A percentile compares a stretch with the other conserved stretches of the same genome.
phyloP scores from a whole-genome alignment of 495 filamentous ascomycete species.

The Haplographium delicatum region DNA sequence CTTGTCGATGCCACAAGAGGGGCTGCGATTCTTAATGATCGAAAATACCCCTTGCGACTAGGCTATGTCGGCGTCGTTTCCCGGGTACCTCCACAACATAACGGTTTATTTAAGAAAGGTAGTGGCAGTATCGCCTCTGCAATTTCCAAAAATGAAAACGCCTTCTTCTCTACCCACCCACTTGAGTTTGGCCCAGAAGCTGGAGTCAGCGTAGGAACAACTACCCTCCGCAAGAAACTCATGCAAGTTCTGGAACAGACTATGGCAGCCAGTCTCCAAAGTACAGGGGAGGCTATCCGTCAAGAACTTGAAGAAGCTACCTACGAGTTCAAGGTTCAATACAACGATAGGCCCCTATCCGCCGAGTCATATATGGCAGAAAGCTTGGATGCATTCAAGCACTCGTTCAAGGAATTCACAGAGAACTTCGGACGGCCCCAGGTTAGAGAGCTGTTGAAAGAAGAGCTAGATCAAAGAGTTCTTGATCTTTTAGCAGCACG shows the following conservation, averaged over 20 bases:
- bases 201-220: constrained; percentile 71
- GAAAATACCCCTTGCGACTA: constrained; percentile 88
- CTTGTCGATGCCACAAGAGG: constrained; percentile 83
- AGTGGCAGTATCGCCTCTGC: constrained; percentile 73
- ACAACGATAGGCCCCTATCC: constrained; percentile 91
- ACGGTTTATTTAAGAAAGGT: constrained; percentile 79
- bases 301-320: constrained; percentile 96
- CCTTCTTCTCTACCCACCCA: constrained; percentile 83
- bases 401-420: constrained; percentile 90
- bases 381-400: constrained; percentile 93
- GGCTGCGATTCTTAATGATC: constrained; percentile 69
- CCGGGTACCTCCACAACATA: constrained; percentile 61
- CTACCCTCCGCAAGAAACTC: constrained; percentile 84
- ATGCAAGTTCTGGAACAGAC: constrained; percentile 97
- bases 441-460: constrained; percentile 84
- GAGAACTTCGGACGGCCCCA: constrained; percentile 85
- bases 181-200: constrained; percentile 69
- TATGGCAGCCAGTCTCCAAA: constrained; percentile 85
- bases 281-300: constrained; percentile 84
- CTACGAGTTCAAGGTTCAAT: constrained; percentile 99
- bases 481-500: constrained; percentile 90
- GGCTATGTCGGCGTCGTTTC: constrained; percentile 98
- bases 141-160: constrained; percentile 81
- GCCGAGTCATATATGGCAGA: constrained; percentile 96
- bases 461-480: constrained; percentile 88